Percentiles rank a stretch among this genome's conserved stretches.
Conservation (phyloP, 2,329 filamentous ascomycete genomes). For the Curvularia sp. region DNA sequence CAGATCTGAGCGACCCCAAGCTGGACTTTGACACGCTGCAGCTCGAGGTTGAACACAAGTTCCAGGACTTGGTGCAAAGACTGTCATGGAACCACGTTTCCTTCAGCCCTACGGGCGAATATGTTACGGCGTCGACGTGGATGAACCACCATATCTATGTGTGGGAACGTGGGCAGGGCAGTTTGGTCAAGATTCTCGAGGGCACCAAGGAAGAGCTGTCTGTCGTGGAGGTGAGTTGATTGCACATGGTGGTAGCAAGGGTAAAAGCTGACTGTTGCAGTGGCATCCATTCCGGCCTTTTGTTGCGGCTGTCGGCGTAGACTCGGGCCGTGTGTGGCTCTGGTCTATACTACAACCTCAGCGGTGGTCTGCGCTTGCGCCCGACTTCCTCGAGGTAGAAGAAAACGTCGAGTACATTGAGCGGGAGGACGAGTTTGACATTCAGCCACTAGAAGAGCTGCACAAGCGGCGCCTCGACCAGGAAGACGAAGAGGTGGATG, state of each 20-base stretch:
- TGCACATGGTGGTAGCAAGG: background rate
- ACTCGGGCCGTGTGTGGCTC: slow-evolving; percentile 91
- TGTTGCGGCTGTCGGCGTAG: slow-evolving; percentile 88
- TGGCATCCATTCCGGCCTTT: slow-evolving; percentile 92
- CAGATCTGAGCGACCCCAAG: slow-evolving; percentile 69
- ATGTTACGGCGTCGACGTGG: slow-evolving; percentile 93
- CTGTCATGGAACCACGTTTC: slow-evolving; percentile 97
- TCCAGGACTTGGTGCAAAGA: slow-evolving; percentile 95
- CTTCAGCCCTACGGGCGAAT: slow-evolving; percentile 92
- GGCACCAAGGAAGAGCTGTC: slow-evolving; percentile 96
- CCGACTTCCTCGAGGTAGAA: slow-evolving; percentile 96
- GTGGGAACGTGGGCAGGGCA: slow-evolving; percentile 93
- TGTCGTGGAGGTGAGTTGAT: slow-evolving; percentile 71
- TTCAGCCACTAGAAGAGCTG: slow-evolving; percentile 92
- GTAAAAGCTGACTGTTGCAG: slow-evolving; percentile 27
- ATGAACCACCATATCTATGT: slow-evolving; percentile 99
- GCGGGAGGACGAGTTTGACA: slow-evolving; percentile 96
- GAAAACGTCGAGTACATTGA: slow-evolving; percentile 98
- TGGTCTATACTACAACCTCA: slow-evolving; percentile 97
- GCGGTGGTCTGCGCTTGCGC: slow-evolving; percentile 94
- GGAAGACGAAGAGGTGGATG: slow-evolving; percentile 93
- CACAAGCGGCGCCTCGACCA: slow-evolving; percentile 87
- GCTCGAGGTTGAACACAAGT: slow-evolving; percentile 94
- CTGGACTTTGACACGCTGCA: slow-evolving; percentile 86
- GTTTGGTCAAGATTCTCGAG: slow-evolving; percentile 94